Conservation (phyloP, 2,329 filamentous ascomycete genomes). For the Sphaerulina populicola region DNA sequence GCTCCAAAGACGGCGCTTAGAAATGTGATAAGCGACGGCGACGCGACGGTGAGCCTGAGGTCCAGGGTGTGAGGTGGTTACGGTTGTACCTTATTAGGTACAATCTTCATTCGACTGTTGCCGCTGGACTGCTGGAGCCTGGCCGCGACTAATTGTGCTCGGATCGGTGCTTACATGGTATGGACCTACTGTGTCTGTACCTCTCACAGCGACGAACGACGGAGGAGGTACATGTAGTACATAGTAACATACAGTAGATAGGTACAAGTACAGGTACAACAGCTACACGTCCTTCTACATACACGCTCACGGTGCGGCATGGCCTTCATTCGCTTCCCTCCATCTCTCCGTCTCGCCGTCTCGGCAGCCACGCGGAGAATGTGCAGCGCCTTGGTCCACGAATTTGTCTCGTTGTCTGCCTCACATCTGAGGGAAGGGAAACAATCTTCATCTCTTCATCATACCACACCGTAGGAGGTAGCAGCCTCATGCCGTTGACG, state of each 20-base stretch:
- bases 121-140: too few species aligned
- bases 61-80: not conserved
- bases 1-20: not conserved
- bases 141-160: not conserved
- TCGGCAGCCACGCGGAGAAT: slow-evolving; percentile 2
- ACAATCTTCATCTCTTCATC: not conserved
- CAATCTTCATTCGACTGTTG: too few species aligned
- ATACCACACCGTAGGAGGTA: not conserved
- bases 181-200: too few species aligned
- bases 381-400: not conserved
- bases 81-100: not conserved
- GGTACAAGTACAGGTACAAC: too few species aligned
- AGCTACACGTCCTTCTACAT: too few species aligned
- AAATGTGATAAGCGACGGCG: not conserved
- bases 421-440: not conserved
- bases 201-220: not conserved
- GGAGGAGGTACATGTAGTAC: too few species aligned
- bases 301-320: too few species aligned
- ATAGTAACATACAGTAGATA: too few species aligned
- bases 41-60: not conserved
- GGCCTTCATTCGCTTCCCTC: not conserved
- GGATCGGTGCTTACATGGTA: not conserved
- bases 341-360: not conserved
- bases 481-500: not conserved
- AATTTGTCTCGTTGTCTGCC: not conserved